Evolutionary conservation across 441 rosid genomes (phyloP).

Genomic region (Populus hybrid): DNA sequence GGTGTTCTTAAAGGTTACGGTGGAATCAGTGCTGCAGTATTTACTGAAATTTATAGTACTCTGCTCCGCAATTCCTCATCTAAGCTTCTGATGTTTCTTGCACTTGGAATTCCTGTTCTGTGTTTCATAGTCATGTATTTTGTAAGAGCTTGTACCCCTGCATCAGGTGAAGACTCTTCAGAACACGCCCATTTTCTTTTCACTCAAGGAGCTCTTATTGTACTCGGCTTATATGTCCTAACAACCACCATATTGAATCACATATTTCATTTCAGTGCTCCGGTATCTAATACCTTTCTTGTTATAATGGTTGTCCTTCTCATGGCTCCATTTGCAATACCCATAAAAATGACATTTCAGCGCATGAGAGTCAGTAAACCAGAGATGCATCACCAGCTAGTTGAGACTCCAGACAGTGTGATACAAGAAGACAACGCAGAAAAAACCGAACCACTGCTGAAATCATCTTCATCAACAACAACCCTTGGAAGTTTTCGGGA

Average conservation of each 20-base stretch:
- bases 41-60: constrained; percentile 63
- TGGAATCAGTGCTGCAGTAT: constrained; percentile 77
- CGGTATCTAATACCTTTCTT: constrained; percentile 44
- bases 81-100: constrained; percentile 57
- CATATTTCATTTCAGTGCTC: constrained; percentile 29
- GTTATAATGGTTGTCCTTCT: constrained; percentile 55
- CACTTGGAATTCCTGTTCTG: constrained; percentile 69
- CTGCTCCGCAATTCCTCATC: constrained; percentile 57
- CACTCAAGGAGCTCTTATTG: constrained; percentile 54
- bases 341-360: constrained; percentile 79
- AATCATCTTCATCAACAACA: constrained; percentile 51
- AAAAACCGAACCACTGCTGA: constrained; percentile 53
- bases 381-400: constrained; percentile 20
- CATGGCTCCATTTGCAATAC: constrained; percentile 77
- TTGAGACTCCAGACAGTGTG: constrained; percentile 53
- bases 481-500: constrained; percentile 57
- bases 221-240: constrained; percentile 62
- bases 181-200: constrained; percentile 65
- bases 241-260: constrained; percentile 49
- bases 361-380: constrained; percentile 25
- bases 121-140: constrained; percentile 66
- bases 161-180: constrained; percentile 75
- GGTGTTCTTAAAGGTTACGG: constrained; percentile 91
- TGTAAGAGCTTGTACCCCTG: constrained; percentile 73
- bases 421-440: constrained; percentile 36